A percentile compares a stretch with the other conserved stretches of the same genome.
Evolutionary conservation across 129 eudicot genomes (phyloP).

Genomic region (Deinandra increscens): DNA sequence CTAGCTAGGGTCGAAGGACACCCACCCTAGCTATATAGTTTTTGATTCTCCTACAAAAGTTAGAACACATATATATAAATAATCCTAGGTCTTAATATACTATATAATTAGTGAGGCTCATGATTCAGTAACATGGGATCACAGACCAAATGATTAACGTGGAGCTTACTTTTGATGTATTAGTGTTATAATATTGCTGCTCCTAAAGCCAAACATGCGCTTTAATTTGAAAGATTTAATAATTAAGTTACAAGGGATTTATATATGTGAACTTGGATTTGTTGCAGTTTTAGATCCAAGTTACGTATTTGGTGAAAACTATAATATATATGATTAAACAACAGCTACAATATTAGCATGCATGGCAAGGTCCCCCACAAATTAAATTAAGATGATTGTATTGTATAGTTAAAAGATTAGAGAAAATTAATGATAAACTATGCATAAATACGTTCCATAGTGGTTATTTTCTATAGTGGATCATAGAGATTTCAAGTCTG

Average conservation of each 20-base stretch:
- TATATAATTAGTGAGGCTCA: conserved; percentile 32
- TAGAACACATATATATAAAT: conserved; percentile 10
- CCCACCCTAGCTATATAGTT: conserved; percentile 25
- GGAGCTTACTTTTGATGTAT: conserved; percentile 30
- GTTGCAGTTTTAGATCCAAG: neutral
- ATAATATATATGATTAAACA: too few species aligned
- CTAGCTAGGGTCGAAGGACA: neutral
- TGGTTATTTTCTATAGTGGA: too few species aligned
- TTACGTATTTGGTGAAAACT: too few species aligned
- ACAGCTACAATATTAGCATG: too few species aligned
- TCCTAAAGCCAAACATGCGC: conserved; percentile 59
- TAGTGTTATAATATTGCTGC: conserved; percentile 29
- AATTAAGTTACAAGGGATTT: conserved; percentile 11
- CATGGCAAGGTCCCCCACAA: too few species aligned
- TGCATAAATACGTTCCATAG: too few species aligned
- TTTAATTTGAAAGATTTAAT: conserved; percentile 35
- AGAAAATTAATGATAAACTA: too few species aligned
- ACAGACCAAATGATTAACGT: conserved; percentile 44
- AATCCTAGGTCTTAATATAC: conserved; percentile 10
- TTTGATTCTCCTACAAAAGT: conserved; percentile 39
- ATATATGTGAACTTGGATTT: neutral
- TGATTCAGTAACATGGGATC: conserved; percentile 77
- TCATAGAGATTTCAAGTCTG: too few species aligned
- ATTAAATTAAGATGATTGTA: too few species aligned
- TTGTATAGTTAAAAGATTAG: too few species aligned